These are phyloP conservation scores for Pseudogymnoascus sp. DNA, from an alignment of 2,329 filamentous ascomycete species.

Conservation along the genomic window DNA sequence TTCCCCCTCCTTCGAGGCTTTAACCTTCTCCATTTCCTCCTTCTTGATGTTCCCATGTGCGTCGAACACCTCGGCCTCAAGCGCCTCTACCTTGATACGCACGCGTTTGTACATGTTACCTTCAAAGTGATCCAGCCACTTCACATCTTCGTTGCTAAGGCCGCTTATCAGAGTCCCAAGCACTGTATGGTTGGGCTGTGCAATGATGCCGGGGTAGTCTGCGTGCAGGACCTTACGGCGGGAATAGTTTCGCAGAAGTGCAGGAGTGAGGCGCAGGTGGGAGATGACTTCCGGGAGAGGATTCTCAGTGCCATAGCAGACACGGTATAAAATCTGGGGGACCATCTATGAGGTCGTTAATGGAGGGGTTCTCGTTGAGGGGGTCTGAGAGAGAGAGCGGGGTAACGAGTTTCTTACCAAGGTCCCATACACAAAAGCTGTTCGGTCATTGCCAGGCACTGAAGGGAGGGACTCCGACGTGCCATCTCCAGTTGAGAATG, in stretches of 20 bases:
- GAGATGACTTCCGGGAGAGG: constrained; percentile 13
- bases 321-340: neutral
- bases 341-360: neutral
- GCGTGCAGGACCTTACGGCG: constrained; percentile 61
- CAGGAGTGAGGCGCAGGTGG: constrained; percentile 60
- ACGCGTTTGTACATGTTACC: constrained; percentile 46
- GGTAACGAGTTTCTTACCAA: neutral
- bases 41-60: constrained; percentile 21
- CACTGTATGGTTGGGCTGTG: constrained; percentile 50
- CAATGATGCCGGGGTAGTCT: constrained; percentile 77
- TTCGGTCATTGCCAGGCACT: neutral
- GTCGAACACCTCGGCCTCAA: constrained; percentile 20
- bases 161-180: constrained; percentile 72
- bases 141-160: constrained; percentile 68
- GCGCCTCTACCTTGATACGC: constrained; percentile 46
- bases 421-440: constrained; percentile 6
- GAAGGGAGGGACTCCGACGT: neutral
- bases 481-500: neutral
- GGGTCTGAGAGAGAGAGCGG: neutral
- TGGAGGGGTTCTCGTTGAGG: neutral
- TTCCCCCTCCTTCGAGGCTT: constrained; percentile 27
- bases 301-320: constrained; percentile 5
- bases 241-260: constrained; percentile 65
- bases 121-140: constrained; percentile 74
- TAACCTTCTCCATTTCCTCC: constrained; percentile 13